Conservation (phyloP, 2,329 filamentous ascomycete species). For the Nothophoma quercina region DNA sequence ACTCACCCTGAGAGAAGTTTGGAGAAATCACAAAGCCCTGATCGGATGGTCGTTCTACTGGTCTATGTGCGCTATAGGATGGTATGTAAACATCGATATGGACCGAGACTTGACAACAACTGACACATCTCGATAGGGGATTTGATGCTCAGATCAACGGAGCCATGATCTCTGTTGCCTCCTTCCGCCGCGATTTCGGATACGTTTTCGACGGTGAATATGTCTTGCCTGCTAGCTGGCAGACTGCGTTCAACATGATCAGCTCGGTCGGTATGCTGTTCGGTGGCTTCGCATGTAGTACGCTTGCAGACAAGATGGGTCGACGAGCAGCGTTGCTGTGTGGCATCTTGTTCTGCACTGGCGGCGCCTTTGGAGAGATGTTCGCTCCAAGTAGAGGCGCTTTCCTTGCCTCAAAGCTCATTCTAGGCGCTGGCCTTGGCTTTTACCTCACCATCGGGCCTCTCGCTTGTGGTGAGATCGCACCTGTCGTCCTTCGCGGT, state of each 20-base stretch:
- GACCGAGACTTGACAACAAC: not conserved
- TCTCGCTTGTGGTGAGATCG: conserved; percentile 47
- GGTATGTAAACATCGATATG: conserved; percentile 5
- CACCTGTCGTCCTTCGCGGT: conserved; percentile 64
- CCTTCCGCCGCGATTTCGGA: conserved; percentile 64
- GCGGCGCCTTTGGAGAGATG: conserved; percentile 68
- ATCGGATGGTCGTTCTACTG: conserved; percentile 24
- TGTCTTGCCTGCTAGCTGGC: conserved; percentile 49
- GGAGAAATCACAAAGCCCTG: conserved; percentile 12
- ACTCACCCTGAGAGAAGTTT: conserved; percentile 16
- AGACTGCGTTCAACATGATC: conserved; percentile 55
- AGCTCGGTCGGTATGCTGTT: conserved; percentile 65
- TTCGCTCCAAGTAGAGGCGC: conserved; percentile 55
- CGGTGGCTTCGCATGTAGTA: conserved; percentile 55
- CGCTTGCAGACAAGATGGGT: conserved; percentile 46
- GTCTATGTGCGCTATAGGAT: conserved; percentile 24
- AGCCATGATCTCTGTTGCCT: conserved; percentile 64
- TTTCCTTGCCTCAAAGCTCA: conserved; percentile 19
- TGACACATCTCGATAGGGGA: conserved; percentile 14
- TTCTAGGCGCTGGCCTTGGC: conserved; percentile 20
- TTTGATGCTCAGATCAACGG: conserved; percentile 71
- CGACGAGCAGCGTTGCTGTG: conserved; percentile 23
- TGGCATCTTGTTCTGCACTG: conserved; percentile 27
- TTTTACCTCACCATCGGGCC: conserved; percentile 25
- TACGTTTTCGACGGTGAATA: conserved; percentile 43